phyloP scores from a whole-genome alignment of 495 filamentous ascomycete genomes.

The Penicillium mononematosum region DNA sequence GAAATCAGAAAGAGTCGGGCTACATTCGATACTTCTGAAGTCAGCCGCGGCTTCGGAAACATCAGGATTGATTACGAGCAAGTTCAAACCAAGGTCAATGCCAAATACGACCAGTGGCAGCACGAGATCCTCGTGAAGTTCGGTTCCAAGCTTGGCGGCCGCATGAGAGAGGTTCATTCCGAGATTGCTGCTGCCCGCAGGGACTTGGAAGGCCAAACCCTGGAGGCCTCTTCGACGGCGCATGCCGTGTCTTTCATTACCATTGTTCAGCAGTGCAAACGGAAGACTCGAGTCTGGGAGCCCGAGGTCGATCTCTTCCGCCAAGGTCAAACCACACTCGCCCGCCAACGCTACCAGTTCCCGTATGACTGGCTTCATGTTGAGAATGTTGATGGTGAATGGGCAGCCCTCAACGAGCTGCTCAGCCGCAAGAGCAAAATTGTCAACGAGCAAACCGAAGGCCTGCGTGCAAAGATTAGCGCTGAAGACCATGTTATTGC shows the following conservation, averaged over 20 bases:
- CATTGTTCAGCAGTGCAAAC: constrained; percentile 91
- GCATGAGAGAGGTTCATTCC: constrained; percentile 83
- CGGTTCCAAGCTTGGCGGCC: constrained; percentile 79
- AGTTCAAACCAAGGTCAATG: constrained; percentile 95
- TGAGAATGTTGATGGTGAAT: constrained; percentile 91
- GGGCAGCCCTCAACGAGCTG: constrained; percentile 86
- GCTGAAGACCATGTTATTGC: constrained; percentile 90
- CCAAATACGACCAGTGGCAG: constrained; percentile 99
- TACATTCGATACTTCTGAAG: constrained; percentile 95
- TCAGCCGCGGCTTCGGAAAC: constrained; percentile 86
- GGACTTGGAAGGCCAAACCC: constrained; percentile 83
- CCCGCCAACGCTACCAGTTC: constrained; percentile 88
- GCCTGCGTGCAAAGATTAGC: constrained; percentile 88
- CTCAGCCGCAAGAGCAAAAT: constrained; percentile 87
- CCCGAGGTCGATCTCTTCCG: constrained; percentile 94
- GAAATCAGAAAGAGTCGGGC: constrained; percentile 90
- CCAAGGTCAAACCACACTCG: constrained; percentile 87
- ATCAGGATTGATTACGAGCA: constrained; percentile 96
- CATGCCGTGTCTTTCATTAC: constrained; percentile 98
- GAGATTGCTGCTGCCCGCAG: constrained; percentile 84
- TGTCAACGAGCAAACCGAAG: constrained; percentile 93
- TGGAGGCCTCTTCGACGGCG: constrained; percentile 89
- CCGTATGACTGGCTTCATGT: constrained; percentile 89
- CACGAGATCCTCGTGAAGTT: constrained; percentile 94
- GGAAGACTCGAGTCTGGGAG: constrained; percentile 88